phyloP scores from a whole-genome alignment of 495 filamentous ascomycete genomes.

The Penicillium goetzii region DNA sequence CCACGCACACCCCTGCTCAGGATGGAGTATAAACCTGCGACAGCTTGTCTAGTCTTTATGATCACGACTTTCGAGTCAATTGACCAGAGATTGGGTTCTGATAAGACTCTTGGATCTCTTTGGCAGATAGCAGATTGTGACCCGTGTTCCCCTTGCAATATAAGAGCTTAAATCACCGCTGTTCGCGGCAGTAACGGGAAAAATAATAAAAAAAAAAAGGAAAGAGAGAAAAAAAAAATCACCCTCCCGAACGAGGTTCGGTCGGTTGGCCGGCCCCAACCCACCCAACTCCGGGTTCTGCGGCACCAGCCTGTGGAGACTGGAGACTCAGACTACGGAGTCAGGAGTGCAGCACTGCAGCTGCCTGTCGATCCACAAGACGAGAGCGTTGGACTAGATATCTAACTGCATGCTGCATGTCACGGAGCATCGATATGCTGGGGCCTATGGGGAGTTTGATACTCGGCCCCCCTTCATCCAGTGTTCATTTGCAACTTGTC shows the following conservation, averaged over 20 bases:
- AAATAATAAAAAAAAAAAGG: not conserved
- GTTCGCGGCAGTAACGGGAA: slow-evolving; percentile 5
- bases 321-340: slow-evolving; percentile 18
- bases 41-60: not conserved
- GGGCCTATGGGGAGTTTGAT: not conserved
- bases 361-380: slow-evolving; percentile 29
- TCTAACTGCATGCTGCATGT: slow-evolving; percentile 33
- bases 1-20: not conserved
- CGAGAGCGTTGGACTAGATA: slow-evolving; percentile 12
- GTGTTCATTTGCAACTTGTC: not conserved
- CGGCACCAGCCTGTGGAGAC: slow-evolving; percentile 19
- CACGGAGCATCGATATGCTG: slow-evolving; percentile 26
- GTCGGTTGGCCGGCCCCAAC: slow-evolving; percentile 7
- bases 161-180: not conserved
- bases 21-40: slow-evolving; percentile 3
- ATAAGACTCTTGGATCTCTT: slow-evolving; percentile 16
- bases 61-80: slow-evolving; percentile 1
- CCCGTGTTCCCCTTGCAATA: slow-evolving; percentile 4
- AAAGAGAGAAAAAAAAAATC: not conserved
- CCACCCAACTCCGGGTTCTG: slow-evolving; percentile 24
- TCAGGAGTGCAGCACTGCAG: too few relatives aligned
- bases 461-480: not conserved
- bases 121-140: slow-evolving; percentile 9
- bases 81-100: slow-evolving; percentile 5
- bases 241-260: not conserved